A percentile compares a stretch with the other conserved stretches of the same genome.
Evolutionary conservation across 2,329 filamentous ascomycete genomes (phyloP).

Genomic region (Ascocoryne sarcoides): DNA sequence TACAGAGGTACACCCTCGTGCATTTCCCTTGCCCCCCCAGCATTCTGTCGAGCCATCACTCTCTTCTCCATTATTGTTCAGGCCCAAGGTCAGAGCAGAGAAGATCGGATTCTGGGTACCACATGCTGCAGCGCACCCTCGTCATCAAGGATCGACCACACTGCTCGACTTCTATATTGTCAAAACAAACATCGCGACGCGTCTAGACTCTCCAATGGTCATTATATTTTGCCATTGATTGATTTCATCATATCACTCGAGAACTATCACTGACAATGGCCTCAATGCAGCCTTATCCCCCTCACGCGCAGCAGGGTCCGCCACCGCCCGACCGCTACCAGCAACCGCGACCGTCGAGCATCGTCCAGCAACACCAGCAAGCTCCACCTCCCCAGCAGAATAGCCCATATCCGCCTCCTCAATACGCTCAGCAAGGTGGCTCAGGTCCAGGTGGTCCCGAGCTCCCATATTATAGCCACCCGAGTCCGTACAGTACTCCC

Average conservation of each 20-base stretch:
- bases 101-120: slow-evolving; percentile 25
- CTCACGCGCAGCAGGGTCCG: slow-evolving; percentile 64
- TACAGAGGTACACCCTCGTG: slow-evolving; percentile 28
- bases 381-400: slow-evolving; percentile 51
- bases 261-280: slow-evolving; percentile 21
- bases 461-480: slow-evolving; percentile 67
- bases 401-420: slow-evolving; percentile 57
- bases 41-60: slow-evolving; percentile 9
- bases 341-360: slow-evolving; percentile 62
- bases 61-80: slow-evolving; percentile 13
- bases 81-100: slow-evolving; percentile 18
- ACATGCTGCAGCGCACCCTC: slow-evolving; percentile 26
- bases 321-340: slow-evolving; percentile 57
- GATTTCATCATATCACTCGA: slow-evolving; percentile 12
- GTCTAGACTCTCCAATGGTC: slow-evolving; percentile 27
- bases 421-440: slow-evolving; percentile 61
- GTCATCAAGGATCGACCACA: slow-evolving; percentile 25
- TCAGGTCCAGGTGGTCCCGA: slow-evolving; percentile 56
- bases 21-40: slow-evolving; percentile 22
- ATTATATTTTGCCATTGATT: slow-evolving; percentile 23
- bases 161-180: slow-evolving; percentile 22
- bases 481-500: slow-evolving; percentile 74
- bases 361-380: slow-evolving; percentile 61
- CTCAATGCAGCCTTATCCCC: slow-evolving; percentile 60
- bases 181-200: slow-evolving; percentile 28